Base-by-base conservation (phyloP, 2,329 filamentous ascomycete species). In the Xylogone sp. region DNA sequence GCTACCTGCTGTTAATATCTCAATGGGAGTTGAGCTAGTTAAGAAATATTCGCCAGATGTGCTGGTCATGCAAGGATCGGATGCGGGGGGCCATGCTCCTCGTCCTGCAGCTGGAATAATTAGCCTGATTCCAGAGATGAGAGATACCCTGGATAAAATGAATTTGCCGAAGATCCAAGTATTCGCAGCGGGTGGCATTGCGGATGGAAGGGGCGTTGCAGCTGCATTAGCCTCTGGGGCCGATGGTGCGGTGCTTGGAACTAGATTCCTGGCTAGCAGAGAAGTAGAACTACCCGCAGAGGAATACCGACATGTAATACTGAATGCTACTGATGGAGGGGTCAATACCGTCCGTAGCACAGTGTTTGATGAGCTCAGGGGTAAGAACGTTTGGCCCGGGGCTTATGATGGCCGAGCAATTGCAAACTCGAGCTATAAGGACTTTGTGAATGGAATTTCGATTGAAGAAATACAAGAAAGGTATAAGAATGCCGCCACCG, bases 331-430 rank as follows among this genome's bases (percentile, higher is more conserved):
- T 0, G 77, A 81, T 59, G 78, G 77, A 0, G 77, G 76, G 0
- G 62, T 70, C 43, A 69, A 55, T 3, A 81, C 78, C 0, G 68
- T 70, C 4, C 59, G 76, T 42, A 74, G 71, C 2, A 73, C 71
- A 42, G 60, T 79, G 1, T 81, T 77, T 59, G 76, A 81, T 62
- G 58, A 60, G 2, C 58, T 79, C 4, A 62, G 79, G 2, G 80
- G 79, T 0, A 84, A 77, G 0, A 71, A 68, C 16, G 73, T 72
- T 2, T 86, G 83, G 82, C 79, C 81, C 1, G 62, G 64, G 29
- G 65, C 66, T 18, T 83, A 82, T 60, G 75, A 79, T 61, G 81
- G 75, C 1, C 68, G 83, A 8, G 78, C 76, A 0, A 66, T 85
- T 3, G 64, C 77, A 6, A 84, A 84, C 57, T 64, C 68, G 56